phyloP scores from a whole-genome alignment of 78 protist species.

The Polysphondylium violaceum region DNA sequence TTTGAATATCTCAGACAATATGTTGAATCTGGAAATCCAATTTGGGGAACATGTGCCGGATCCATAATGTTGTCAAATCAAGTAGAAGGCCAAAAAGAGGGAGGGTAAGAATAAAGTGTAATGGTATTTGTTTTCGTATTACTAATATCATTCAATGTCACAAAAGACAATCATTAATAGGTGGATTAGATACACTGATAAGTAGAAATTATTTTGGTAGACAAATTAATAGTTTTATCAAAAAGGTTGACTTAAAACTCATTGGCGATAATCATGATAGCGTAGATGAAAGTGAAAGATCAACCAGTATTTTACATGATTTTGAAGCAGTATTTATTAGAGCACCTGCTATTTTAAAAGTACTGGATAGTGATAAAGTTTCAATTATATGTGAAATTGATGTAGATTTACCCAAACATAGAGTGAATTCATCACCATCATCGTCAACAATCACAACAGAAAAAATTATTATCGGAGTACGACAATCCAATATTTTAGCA shows the following conservation, averaged over 20 bases:
- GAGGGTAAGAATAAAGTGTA: constrained; percentile 49
- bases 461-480: constrained; percentile 28
- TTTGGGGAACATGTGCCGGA: constrained; percentile 92
- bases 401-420: not conserved
- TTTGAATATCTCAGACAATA: constrained; percentile 19
- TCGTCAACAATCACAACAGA: too few relatives aligned
- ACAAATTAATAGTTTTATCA: constrained; percentile 85
- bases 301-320: not conserved
- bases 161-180: constrained; percentile 75
- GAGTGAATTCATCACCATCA: too few relatives aligned
- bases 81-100: constrained; percentile 57
- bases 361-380: not conserved
- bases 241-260: constrained; percentile 12
- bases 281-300: not conserved
- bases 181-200: constrained; percentile 76
- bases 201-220: constrained; percentile 90
- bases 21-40: not conserved
- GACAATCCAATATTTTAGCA: constrained; percentile 68
- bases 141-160: not conserved
- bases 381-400: constrained; percentile 16
- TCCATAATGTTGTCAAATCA: constrained; percentile 73
- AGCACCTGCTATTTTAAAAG: constrained; percentile 64
- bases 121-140: not conserved
- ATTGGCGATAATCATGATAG: not conserved
- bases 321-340: constrained; percentile 63